These are phyloP conservation scores for Hansenula lynferdii DNA, from an alignment of 1,139 yeast genomes.

Conservation along the genomic window DNA sequence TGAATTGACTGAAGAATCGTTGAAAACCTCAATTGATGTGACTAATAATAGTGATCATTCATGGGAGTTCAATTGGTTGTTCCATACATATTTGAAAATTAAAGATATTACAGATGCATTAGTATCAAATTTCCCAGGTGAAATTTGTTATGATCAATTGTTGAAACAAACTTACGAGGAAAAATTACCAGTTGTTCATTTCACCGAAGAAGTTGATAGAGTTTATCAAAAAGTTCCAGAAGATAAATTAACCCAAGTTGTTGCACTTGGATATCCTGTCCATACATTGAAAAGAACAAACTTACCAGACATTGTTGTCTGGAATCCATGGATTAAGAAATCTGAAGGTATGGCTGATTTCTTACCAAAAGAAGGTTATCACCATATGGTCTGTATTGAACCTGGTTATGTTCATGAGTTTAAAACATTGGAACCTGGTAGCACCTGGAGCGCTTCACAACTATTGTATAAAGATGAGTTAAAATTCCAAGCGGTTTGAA, in stretches of 20 bases:
- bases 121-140: constrained; percentile 74
- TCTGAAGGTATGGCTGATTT: constrained; percentile 82
- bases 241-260: constrained; percentile 55
- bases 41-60: constrained; percentile 58
- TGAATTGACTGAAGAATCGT: constrained; percentile 44
- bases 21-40: constrained; percentile 70
- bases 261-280: constrained; percentile 63
- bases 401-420: constrained; percentile 84
- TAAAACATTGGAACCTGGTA: constrained; percentile 57
- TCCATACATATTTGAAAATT: constrained; percentile 84
- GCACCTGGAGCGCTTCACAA: constrained; percentile 69
- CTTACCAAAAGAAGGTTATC: constrained; percentile 77
- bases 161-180: constrained; percentile 58
- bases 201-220: constrained; percentile 79
- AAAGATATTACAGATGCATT: constrained; percentile 73
- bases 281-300: constrained; percentile 61
- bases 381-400: constrained; percentile 88
- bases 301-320: constrained; percentile 86
- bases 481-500: constrained; percentile 31
- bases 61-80: constrained; percentile 89
- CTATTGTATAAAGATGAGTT: constrained; percentile 35
- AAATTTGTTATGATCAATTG: constrained; percentile 70
- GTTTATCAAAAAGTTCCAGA: constrained; percentile 62
- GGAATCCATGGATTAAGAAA: constrained; percentile 96
- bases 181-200: constrained; percentile 66